Evolutionary conservation across 331 rosid genomes (phyloP).

Genomic region (Pyrus hybrid): DNA sequence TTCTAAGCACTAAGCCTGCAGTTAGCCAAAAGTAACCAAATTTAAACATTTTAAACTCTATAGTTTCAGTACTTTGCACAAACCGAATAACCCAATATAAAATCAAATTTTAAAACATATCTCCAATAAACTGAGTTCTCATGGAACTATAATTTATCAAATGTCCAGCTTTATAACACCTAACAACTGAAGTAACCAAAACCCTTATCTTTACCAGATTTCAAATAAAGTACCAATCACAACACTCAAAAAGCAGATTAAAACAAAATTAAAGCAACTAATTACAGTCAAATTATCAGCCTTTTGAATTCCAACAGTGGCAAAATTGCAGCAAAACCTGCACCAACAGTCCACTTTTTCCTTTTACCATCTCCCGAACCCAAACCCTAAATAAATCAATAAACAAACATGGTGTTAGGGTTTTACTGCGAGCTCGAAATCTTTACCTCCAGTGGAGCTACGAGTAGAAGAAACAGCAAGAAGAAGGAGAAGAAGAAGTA

Average conservation of each 20-base stretch:
- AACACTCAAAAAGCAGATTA: not conserved
- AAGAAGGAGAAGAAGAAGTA: not conserved
- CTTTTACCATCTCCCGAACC: not conserved
- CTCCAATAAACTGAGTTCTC: not conserved
- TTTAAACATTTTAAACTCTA: not conserved
- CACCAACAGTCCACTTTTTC: not conserved
- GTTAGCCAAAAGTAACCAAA: not conserved
- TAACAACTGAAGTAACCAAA: not conserved
- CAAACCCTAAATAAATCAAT: not conserved
- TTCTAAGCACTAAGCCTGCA: not conserved
- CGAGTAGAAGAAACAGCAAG: not conserved
- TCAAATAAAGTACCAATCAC: not conserved
- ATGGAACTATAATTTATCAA: not conserved
- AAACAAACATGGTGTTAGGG: not conserved
- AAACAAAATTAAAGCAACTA: not conserved
- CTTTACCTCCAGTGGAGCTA: conserved; percentile 1
- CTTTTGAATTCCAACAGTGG: not conserved
- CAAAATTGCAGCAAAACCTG: not conserved
- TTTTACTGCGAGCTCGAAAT: not conserved
- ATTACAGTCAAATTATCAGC: not conserved
- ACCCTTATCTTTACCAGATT: not conserved
- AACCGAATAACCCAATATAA: not conserved
- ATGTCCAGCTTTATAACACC: not conserved
- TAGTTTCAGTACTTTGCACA: not conserved
- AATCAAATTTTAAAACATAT: not conserved